Conservation (phyloP, 2,329 filamentous ascomycete genomes). For the Stagonosporopsis rhizophila region DNA sequence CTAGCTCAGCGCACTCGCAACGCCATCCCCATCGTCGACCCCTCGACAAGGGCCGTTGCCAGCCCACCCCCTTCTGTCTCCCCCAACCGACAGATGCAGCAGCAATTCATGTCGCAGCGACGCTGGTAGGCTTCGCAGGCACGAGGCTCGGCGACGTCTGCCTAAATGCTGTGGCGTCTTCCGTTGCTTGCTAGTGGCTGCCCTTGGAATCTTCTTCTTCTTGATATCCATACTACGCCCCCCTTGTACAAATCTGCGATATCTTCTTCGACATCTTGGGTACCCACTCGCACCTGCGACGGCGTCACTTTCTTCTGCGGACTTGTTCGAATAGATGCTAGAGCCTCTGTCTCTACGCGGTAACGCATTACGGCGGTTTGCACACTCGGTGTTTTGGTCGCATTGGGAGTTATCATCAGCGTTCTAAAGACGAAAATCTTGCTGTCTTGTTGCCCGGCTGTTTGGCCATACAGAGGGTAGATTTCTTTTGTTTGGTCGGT, state of each 20-base stretch:
- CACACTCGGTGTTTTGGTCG: conserved; percentile 50
- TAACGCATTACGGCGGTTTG: conserved; percentile 52
- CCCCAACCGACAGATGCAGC: conserved; percentile 67
- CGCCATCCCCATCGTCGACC: conserved; percentile 97
- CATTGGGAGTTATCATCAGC: conserved; percentile 45
- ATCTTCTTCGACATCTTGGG: conserved; percentile 51
- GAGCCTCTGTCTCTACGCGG: conserved; percentile 48
- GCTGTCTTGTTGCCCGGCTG: conserved; percentile 41
- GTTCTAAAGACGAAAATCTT: conserved; percentile 47
- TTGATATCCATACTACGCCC: conserved; percentile 51
- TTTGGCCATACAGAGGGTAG: conserved; percentile 46
- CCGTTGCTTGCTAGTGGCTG: conserved; percentile 52
- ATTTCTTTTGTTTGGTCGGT: conserved; percentile 51
- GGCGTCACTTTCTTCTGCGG: conserved; percentile 49
- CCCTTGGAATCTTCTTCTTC: conserved; percentile 47
- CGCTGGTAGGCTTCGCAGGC: conserved; percentile 55
- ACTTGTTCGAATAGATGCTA: conserved; percentile 50
- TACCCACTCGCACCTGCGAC: conserved; percentile 51
- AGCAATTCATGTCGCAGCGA: conserved; percentile 56
- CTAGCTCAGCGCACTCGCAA: conserved; percentile 88
- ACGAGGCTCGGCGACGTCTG: conserved; percentile 43
- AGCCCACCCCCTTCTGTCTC: conserved; percentile 82
- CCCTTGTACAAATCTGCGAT: conserved; percentile 53
- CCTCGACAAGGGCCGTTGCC: conserved; percentile 86
- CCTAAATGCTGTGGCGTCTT: conserved; percentile 45